Percentiles rank a stretch among this genome's conserved stretches.
These are phyloP conservation scores for Phytomonas francai DNA, from an alignment of 208 protist species.

Conservation along the genomic window DNA sequence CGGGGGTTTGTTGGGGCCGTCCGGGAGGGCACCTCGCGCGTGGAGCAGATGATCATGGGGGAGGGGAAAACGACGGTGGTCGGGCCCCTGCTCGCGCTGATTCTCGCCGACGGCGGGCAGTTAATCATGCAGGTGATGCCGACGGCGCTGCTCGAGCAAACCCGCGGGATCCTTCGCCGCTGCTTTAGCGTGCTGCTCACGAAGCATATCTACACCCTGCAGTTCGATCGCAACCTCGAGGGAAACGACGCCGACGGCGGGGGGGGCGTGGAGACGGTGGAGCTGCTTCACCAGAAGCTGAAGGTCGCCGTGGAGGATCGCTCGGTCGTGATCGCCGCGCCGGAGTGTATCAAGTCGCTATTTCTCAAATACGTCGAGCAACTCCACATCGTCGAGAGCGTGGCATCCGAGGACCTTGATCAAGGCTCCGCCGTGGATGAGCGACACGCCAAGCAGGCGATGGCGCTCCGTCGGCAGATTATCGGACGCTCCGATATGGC, in stretches of 20 bases:
- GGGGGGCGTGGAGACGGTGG: slow-evolving; percentile 14
- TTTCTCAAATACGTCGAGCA: slow-evolving; percentile 91
- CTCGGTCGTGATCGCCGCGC: slow-evolving; percentile 80
- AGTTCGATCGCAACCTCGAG: slow-evolving; percentile 75
- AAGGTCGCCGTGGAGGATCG: slow-evolving; percentile 40
- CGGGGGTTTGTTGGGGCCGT: slow-evolving; percentile 75
- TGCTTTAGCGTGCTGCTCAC: slow-evolving; percentile 90
- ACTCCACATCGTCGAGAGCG: slow-evolving; percentile 78
- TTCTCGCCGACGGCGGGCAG: slow-evolving; percentile 87
- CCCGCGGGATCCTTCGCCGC: slow-evolving; percentile 76
- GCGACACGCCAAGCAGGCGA: slow-evolving; percentile 24
- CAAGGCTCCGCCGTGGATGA: slow-evolving; percentile 28
- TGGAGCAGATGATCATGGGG: slow-evolving; percentile 96
- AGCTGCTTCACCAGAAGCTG: slow-evolving; percentile 67
- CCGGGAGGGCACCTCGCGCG: slow-evolving; percentile 52
- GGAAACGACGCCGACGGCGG: slow-evolving; percentile 22
- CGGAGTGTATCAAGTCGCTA: slow-evolving; percentile 91
- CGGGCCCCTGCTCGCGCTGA: slow-evolving; percentile 88
- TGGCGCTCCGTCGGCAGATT: slow-evolving; percentile 31
- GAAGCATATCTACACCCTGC: slow-evolving; percentile 85
- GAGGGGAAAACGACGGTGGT: slow-evolving; percentile 95
- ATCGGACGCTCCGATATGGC: slow-evolving; percentile 45
- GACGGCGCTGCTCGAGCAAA: slow-evolving; percentile 89
- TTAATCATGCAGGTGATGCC: slow-evolving; percentile 93
- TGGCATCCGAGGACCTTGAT: slow-evolving; percentile 29